These are phyloP conservation scores for Pachysandra terminalis DNA, from an alignment of 164 flowering plant genomes.

Conservation along the genomic window DNA sequence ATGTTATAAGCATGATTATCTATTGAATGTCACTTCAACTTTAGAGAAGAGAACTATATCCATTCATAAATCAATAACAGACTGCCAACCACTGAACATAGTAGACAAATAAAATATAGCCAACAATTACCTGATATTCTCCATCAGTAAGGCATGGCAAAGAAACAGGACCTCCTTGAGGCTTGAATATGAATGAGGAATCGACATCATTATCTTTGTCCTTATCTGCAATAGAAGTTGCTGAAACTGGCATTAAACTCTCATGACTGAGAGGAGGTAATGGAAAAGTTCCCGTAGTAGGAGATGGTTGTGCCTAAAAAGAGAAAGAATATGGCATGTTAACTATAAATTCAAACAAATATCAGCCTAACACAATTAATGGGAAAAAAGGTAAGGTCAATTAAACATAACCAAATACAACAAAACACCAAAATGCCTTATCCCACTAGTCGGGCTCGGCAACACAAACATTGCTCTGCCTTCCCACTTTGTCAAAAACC, in stretches of 20 bases:
- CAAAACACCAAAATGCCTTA: too few species aligned
- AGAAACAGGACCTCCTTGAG: conserved; percentile 18
- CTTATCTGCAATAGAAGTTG: conserved; percentile 20
- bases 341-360: not conserved
- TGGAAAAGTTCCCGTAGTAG: conserved; percentile 66
- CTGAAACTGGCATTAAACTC: conserved; percentile 17
- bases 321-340: not conserved
- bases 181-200: conserved; percentile 37
- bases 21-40: too few species aligned
- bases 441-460: too few species aligned
- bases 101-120: not conserved
- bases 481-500: too few species aligned
- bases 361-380: not conserved
- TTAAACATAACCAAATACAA: too few species aligned
- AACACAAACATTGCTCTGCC: too few species aligned
- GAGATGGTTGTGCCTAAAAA: conserved; percentile 45
- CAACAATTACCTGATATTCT: conserved; percentile 36
- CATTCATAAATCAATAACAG: too few species aligned
- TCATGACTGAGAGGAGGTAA: conserved; percentile 29
- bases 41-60: too few species aligned
- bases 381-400: not conserved
- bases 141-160: conserved; percentile 18
- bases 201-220: conserved; percentile 18
- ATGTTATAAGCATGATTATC: too few species aligned
- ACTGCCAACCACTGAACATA: not conserved